Evolutionary conservation across 768 basidiomycete genomes (phyloP).

Genomic region (Boletus fagicola): DNA sequence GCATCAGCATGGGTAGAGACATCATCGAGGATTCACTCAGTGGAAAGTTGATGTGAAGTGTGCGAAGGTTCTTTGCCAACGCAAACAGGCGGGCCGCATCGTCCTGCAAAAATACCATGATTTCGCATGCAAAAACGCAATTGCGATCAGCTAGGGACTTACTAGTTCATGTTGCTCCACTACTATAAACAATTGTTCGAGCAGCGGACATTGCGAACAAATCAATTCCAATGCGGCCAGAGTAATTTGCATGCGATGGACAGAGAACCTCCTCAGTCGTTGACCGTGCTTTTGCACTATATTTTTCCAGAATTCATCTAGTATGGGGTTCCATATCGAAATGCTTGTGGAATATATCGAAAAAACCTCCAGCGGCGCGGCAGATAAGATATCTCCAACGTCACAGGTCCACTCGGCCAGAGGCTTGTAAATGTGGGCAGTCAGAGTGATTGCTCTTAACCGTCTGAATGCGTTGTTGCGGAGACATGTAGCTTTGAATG

Average conservation of each 20-base stretch:
- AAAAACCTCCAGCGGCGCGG: constrained; percentile 54
- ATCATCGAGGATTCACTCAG: constrained; percentile 21
- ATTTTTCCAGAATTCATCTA: constrained; percentile 49
- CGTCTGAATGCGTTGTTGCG: constrained; percentile 37
- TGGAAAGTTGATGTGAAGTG: constrained; percentile 61
- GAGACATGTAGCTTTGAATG: constrained; percentile 42
- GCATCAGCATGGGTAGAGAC: constrained; percentile 20
- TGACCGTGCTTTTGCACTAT: constrained; percentile 51
- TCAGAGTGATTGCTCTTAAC: constrained; percentile 59
- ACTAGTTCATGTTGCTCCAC: constrained; percentile 49
- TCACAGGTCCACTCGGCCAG: constrained; percentile 45
- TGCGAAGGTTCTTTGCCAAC: constrained; percentile 45
- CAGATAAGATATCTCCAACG: constrained; percentile 42
- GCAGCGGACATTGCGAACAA: constrained; percentile 48
- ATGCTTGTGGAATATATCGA: constrained; percentile 58
- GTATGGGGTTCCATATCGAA: constrained; percentile 38
- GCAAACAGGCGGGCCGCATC: constrained; percentile 36
- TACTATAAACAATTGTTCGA: constrained; percentile 67
- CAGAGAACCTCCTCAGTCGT: constrained; percentile 55
- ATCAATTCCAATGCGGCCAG: constrained; percentile 50
- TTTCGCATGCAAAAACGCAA: not conserved
- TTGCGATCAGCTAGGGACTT: not conserved
- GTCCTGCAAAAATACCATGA: constrained; percentile 12
- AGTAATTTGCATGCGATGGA: constrained; percentile 61
- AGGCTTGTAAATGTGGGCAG: constrained; percentile 39